Base-by-base conservation (phyloP, 176 grass and related monocot species). In the maize (Zea mays) region DNA sequence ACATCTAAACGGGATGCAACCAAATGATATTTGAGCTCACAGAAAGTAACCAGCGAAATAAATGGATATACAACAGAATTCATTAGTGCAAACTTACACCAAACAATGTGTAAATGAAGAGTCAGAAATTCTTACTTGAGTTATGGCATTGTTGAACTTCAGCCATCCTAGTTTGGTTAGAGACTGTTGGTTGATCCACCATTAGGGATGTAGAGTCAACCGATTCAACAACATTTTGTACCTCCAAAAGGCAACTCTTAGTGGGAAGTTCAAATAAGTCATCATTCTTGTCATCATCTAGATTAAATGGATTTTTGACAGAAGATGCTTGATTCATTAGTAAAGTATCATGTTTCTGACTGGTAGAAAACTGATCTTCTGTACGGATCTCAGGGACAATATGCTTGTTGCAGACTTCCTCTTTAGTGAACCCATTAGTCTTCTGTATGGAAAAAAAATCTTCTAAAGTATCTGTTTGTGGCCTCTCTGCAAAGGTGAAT, bases 221-320 rank as follows among this genome's bases (percentile, higher is more conserved):
- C 3, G 62, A 81, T 70, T 68, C 73, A 52, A 58, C 42, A 74
- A 8, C 19, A 42, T 54, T 73, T 74, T 55, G 68, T 75, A 27
- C 39, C 46, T 85, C 56, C 14, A 73, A 81, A 82, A 60, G 70
- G 58, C 82, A 82, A 62, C 42, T 79, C 55, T 70, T 54, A 65
- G 77, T 50, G 37, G 73, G 14, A 65, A 85, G 81, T 79, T 87
- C 89, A 91, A 87, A 88, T 74, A 85, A 82, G 40, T 81, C 85
- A 27, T 91, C 73, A 7, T 73, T 87, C 64, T 56, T 85, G n/a
- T 43, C 47, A 60, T 88, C 73, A 59, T 91, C 73, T 37, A 76
- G 11, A 65, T 47, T 74, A 72, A 85, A 79, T 66, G 85, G 64
- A 71, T 87, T 91, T 52, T 81, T 85, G 63, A 5, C 21, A 43